Percentiles rank a stretch among this genome's conserved stretches.
Evolutionary conservation across 2,329 filamentous ascomycete genomes (phyloP).

Genomic region (Malbranchea cinnamomea): DNA sequence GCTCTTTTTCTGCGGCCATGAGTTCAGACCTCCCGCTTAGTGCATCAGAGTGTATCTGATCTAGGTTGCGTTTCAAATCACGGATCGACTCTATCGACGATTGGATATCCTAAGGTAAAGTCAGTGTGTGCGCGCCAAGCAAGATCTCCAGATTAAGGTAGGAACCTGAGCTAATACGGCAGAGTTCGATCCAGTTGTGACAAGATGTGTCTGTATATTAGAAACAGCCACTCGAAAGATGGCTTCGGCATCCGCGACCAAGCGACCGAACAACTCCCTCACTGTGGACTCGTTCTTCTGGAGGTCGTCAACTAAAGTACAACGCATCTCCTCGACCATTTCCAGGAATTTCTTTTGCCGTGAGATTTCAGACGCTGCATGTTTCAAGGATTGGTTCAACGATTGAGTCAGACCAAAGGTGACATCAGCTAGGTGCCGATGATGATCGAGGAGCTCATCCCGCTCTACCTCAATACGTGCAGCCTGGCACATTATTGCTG

Average conservation of each 20-base stretch:
- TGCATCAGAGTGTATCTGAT: constrained; percentile 12
- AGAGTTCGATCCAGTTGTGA: constrained; percentile 6
- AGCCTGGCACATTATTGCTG: constrained; percentile 47
- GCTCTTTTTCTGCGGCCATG: constrained; percentile 14
- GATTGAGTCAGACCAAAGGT: constrained; percentile 21
- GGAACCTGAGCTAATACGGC: constrained; percentile 8
- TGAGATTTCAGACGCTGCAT: constrained; percentile 16
- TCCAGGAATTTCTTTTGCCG: constrained; percentile 22
- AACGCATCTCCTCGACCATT: constrained; percentile 17
- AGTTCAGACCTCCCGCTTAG: constrained; percentile 17
- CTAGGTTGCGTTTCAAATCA: constrained; percentile 8
- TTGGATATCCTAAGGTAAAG: constrained; percentile 14
- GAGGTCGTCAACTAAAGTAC: constrained; percentile 18
- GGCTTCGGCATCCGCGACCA: constrained; percentile 16
- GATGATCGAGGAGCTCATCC: constrained; percentile 26
- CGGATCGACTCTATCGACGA: constrained; percentile 8
- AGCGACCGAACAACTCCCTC: constrained; percentile 12
- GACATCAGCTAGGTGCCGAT: constrained; percentile 24
- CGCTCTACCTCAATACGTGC: constrained; percentile 44
- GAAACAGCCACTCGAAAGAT: constrained; percentile 14
- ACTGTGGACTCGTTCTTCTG: constrained; percentile 16
- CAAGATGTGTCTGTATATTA: constrained; percentile 9
- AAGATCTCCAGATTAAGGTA: not conserved
- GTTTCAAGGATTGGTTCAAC: constrained; percentile 20
- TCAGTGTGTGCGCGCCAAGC: constrained; percentile 1